These are phyloP conservation scores for Diplocarpon rosae DNA, from an alignment of 2,329 filamentous ascomycete genomes.

Conservation along the genomic window DNA sequence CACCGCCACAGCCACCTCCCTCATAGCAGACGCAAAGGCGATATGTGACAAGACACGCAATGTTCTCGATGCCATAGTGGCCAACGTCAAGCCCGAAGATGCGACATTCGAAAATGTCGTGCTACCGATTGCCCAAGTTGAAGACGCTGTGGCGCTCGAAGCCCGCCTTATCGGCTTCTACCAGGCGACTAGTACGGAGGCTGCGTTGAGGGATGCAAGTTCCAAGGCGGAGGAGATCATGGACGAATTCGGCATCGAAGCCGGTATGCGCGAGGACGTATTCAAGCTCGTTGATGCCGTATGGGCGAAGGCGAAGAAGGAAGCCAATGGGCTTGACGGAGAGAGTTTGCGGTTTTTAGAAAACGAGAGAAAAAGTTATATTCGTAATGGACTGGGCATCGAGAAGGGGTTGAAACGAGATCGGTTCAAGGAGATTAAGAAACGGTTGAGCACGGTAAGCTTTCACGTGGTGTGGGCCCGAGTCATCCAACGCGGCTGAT, in stretches of 20 bases:
- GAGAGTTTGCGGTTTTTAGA: slow-evolving; percentile 65
- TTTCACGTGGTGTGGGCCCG: neutral
- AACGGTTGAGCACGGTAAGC: slow-evolving; percentile 40
- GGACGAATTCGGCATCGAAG: slow-evolving; percentile 68
- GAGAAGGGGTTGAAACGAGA: slow-evolving; percentile 60
- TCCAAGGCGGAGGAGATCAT: slow-evolving; percentile 66
- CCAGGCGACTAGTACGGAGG: slow-evolving; percentile 62
- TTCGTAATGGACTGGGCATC: slow-evolving; percentile 64
- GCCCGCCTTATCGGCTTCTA: slow-evolving; percentile 67
- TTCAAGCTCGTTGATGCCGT: slow-evolving; percentile 55
- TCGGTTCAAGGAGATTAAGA: slow-evolving; percentile 80
- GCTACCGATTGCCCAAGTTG: slow-evolving; percentile 61
- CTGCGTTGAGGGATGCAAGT: slow-evolving; percentile 60
- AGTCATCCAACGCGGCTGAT: neutral
- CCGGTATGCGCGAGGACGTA: slow-evolving; percentile 71
- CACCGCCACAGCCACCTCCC: slow-evolving; percentile 58
- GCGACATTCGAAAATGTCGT: slow-evolving; percentile 43
- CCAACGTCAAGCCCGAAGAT: slow-evolving; percentile 38
- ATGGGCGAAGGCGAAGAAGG: slow-evolving; percentile 39
- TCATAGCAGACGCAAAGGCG: slow-evolving; percentile 55
- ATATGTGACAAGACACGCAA: slow-evolving; percentile 40
- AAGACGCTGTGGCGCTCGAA: slow-evolving; percentile 51
- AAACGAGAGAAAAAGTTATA: slow-evolving; percentile 67
- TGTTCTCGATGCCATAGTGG: slow-evolving; percentile 36
- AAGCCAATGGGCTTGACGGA: slow-evolving; percentile 39